Evolutionary conservation across 2,329 filamentous ascomycete genomes (phyloP), one percentile per base, ranked within the genome.

Genomic region (Grosmannia huntii): DNA sequence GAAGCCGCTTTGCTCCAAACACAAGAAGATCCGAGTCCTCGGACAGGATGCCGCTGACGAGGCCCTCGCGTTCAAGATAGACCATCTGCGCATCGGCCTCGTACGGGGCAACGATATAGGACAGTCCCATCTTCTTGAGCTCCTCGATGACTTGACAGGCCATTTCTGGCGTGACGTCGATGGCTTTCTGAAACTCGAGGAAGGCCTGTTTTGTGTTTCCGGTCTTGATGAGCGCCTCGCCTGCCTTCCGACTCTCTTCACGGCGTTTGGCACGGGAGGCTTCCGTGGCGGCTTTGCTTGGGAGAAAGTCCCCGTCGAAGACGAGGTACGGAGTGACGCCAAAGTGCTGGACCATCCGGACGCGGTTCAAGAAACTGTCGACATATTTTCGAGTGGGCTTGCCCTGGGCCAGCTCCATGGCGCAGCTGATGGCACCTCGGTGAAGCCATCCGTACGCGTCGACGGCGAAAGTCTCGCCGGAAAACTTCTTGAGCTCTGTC

Each of bases 361-460:
- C 90, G 61, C 91, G 88, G 67, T 88, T 83, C 80, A 99, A 86
- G 57, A 87, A 87, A 66, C 90, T 95, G 68, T 95, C 88, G 67
- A 99, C 83, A 76, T 90, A 94, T 73, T 89, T 95, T 57, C 82
- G 85, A 0, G 91, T 97, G 16, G 90, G 90, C 69, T 89, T 94
- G 66, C 83, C 90, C 66, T 92, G 81, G 41, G 90, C 94, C 62
- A 99, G 80, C 66, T 97, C 94, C 66, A 94, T 83, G 62, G 92
- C 90, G 75, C 92, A 97, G 55, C 89, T 82, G 63, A 95, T 85
- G 53, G 90, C 90, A 57, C 91, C 95, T 64, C 94, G 86, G 72
- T 99, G 94, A 58, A 99, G 84, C 94, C 95, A 99, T 69, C 92
- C 94, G 78, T 99, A 99, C 59, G 88, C 92, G 71, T 99, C 94